Evolutionary conservation across 169 alveolate species (phyloP), one percentile per base, ranked within the genome.

Genomic region (Theileria parva): DNA sequence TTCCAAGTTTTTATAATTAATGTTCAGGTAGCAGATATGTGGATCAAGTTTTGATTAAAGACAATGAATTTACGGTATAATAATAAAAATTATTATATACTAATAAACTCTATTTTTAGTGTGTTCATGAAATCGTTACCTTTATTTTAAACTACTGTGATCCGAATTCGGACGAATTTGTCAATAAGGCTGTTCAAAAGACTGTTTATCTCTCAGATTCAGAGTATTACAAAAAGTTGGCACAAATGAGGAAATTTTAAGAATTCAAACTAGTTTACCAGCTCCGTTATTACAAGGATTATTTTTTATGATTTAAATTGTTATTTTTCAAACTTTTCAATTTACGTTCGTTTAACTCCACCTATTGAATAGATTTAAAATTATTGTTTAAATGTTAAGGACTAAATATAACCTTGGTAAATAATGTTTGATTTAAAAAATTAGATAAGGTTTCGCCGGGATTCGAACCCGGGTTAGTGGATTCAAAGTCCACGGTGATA

Each of bases 381-480:
- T 44, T 44, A 44, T 13, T 44, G 53, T 44, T 44, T 44, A 44
- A 44, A 4, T 44, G 17, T 13, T 13, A 13, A 44, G 53, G 53
- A 44, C 17, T 44, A 8, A 44, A 44, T 44, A 44, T 44, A 44
- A 44, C 53, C 1, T 44, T 11, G 53, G 53, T 13, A 44, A 7
- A 44, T 44, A 44, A 44, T 44, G 53, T 44, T 44, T 44, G 53
- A 44, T 44, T 44, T 44, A 44, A 44, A 44, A 44, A 44, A 44
- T 44, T 44, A 44, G 17, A 44, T 11, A 11, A 44, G 96, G 98
- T 92, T 95, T 91, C 95, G 96, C 97, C 93, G 96, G 96, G 98
- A 94, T 87, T 95, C 98, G 98, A 95, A 95, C 98, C 96, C 96
- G 94, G 97, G 95, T 94, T 92, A 89, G 96, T 86, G 98, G 98